phyloP scores from a whole-genome alignment of 768 basidiomycete species.

The Vishniacozyma victoriae region DNA sequence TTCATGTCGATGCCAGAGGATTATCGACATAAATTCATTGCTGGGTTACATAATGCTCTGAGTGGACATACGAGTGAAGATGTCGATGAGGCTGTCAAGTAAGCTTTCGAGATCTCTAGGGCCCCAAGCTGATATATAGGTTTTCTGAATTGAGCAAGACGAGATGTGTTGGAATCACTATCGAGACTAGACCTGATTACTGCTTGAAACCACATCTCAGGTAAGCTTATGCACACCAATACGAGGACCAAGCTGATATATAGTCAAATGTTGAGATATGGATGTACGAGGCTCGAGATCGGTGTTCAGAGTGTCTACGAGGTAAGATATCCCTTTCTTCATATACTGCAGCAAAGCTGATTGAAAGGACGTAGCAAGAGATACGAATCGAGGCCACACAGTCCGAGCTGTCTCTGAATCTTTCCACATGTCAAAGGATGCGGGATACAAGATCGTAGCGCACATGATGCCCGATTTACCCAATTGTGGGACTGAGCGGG shows the following conservation, averaged over 20 bases:
- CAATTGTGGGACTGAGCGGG: slow-evolving; percentile 93
- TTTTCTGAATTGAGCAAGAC: slow-evolving; percentile 97
- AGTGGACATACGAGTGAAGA: slow-evolving; percentile 89
- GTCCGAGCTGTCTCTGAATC: slow-evolving; percentile 94
- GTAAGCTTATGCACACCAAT: slow-evolving; percentile 46
- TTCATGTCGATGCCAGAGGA: slow-evolving; percentile 99
- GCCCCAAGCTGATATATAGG: slow-evolving; percentile 47
- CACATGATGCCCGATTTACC: slow-evolving; percentile 99
- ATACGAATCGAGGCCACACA: slow-evolving; percentile 97
- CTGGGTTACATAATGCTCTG: slow-evolving; percentile 92
- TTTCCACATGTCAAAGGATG: slow-evolving; percentile 96
- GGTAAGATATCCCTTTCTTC: slow-evolving; percentile 4
- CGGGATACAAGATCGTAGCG: slow-evolving; percentile 98
- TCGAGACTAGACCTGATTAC: slow-evolving; percentile 97
- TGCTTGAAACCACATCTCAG: slow-evolving; percentile 93
- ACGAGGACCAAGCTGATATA: not conserved
- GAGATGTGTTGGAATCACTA: slow-evolving; percentile 97
- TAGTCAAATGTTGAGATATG: slow-evolving; percentile 98
- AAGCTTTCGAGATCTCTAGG: slow-evolving; percentile 18
- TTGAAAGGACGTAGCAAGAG: slow-evolving; percentile 79
- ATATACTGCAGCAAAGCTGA: not conserved
- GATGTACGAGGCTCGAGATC: slow-evolving; percentile 95
- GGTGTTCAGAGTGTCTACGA: slow-evolving; percentile 99
- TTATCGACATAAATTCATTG: slow-evolving; percentile 86
- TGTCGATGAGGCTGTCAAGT: slow-evolving; percentile 92